These are phyloP conservation scores for Erodium moschatum DNA, from an alignment of 441 rosid species.

Conservation along the genomic window DNA sequence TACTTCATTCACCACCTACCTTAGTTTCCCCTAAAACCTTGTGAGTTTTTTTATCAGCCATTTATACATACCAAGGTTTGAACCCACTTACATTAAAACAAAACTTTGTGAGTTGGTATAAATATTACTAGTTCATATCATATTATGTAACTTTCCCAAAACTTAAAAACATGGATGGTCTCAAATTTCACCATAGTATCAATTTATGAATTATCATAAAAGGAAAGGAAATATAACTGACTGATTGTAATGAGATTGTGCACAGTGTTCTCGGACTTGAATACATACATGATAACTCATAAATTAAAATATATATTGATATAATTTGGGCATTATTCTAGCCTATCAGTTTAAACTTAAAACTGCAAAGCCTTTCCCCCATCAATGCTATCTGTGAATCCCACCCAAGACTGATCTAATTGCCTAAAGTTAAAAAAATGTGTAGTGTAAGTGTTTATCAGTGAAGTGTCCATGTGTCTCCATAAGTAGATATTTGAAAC, in stretches of 20 bases:
- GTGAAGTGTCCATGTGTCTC: neutral
- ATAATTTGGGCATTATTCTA: neutral
- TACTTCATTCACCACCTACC: neutral
- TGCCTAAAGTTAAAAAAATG: too few relatives aligned
- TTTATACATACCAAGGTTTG: too few relatives aligned
- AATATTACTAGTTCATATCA: neutral
- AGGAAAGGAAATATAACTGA: neutral
- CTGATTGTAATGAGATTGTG: neutral
- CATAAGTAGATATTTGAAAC: neutral
- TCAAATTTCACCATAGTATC: neutral
- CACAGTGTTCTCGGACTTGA: neutral
- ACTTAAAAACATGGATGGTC: neutral
- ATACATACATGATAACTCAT: neutral
- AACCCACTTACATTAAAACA: too few relatives aligned
- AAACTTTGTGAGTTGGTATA: neutral
- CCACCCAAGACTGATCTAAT: neutral
- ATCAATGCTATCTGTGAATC: neutral
- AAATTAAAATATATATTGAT: neutral
- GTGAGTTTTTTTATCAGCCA: too few relatives aligned
- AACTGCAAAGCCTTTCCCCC: neutral
- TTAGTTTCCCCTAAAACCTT: neutral
- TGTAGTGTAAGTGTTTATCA: neutral
- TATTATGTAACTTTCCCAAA: slow-evolving; percentile 1
- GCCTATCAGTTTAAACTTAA: neutral
- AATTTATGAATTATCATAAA: neutral